A percentile compares a stretch with the other conserved stretches of the same genome.
Conservation (phyloP, 1,284 basidiomycete species). For the Apiotrichum sp. region DNA sequence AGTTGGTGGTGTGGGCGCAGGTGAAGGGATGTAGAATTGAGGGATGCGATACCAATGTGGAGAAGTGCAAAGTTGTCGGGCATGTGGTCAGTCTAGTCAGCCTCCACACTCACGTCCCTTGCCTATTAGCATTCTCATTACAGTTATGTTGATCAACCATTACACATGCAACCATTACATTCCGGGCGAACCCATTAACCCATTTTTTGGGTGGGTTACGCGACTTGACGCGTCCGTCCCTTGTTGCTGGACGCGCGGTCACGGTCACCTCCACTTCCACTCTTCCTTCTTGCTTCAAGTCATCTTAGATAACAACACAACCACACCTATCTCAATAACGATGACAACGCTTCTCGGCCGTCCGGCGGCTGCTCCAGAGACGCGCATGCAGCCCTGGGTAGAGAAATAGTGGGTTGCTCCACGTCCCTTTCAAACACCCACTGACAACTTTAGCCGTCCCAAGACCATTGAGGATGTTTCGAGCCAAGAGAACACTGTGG, state of each 20-base stretch:
- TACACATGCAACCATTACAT: neutral
- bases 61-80: too few relatives aligned
- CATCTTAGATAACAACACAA: too few relatives aligned
- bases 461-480: slow-evolving; percentile 97
- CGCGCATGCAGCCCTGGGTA: slow-evolving; percentile 84
- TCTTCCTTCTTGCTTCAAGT: too few relatives aligned
- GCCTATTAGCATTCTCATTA: too few relatives aligned
- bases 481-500: slow-evolving; percentile 92
- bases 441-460: slow-evolving; percentile 64
- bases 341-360: slow-evolving; percentile 8
- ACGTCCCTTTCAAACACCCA: too few relatives aligned
- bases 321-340: neutral
- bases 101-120: too few relatives aligned
- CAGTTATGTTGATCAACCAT: too few relatives aligned
- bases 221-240: slow-evolving; percentile 16
- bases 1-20: neutral
- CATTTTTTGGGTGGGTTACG: slow-evolving; percentile 3
- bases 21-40: neutral
- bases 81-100: too few relatives aligned
- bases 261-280: neutral
- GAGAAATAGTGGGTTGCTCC: slow-evolving; percentile 76
- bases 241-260: too few relatives aligned
- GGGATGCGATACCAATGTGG: too few relatives aligned
- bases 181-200: too few relatives aligned
- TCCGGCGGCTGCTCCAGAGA: slow-evolving; percentile 24